Percentiles rank a stretch among this genome's conserved stretches.
These are phyloP conservation scores for Pyrenochaeta sp. DNA, from an alignment of 2,329 filamentous ascomycete genomes.

Conservation along the genomic window DNA sequence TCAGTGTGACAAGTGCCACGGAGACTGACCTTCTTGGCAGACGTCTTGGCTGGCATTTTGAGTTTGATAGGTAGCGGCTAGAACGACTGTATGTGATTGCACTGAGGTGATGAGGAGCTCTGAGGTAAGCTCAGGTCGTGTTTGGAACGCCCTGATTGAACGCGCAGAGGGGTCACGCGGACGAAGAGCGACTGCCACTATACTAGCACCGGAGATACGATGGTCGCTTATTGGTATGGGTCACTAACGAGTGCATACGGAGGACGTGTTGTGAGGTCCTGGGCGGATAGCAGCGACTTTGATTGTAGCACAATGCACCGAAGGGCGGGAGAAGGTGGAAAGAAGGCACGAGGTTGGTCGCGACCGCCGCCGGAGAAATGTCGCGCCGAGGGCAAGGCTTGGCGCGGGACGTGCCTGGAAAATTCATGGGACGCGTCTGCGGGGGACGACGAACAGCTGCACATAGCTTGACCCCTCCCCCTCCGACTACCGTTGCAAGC, in stretches of 20 bases:
- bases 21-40: conserved; percentile 43
- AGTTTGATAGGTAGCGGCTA: background rate
- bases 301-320: conserved; percentile 36
- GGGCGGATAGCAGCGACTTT: conserved; percentile 11
- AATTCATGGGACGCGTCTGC: conserved; percentile 42
- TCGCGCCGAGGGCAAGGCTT: conserved; percentile 10
- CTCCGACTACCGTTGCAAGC: conserved; percentile 7
- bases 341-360: conserved; percentile 19
- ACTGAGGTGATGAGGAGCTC: background rate
- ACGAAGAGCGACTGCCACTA: conserved; percentile 2
- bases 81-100: background rate
- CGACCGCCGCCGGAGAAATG: conserved; percentile 20
- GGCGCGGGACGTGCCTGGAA: conserved; percentile 29
- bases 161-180: conserved; percentile 13
- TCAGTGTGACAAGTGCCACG: conserved; percentile 9
- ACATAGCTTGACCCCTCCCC: conserved; percentile 26
- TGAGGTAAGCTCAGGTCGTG: background rate
- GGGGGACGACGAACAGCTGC: conserved; percentile 34
- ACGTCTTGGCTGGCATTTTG: conserved; percentile 45
- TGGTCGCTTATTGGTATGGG: conserved; percentile 9
- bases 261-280: conserved; percentile 12
- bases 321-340: conserved; percentile 31
- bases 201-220: conserved; percentile 1
- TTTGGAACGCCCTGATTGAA: conserved; percentile 1
- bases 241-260: conserved; percentile 16